These are phyloP conservation scores for Santalum album DNA, from an alignment of 164 flowering plant species.

Conservation along the genomic window DNA sequence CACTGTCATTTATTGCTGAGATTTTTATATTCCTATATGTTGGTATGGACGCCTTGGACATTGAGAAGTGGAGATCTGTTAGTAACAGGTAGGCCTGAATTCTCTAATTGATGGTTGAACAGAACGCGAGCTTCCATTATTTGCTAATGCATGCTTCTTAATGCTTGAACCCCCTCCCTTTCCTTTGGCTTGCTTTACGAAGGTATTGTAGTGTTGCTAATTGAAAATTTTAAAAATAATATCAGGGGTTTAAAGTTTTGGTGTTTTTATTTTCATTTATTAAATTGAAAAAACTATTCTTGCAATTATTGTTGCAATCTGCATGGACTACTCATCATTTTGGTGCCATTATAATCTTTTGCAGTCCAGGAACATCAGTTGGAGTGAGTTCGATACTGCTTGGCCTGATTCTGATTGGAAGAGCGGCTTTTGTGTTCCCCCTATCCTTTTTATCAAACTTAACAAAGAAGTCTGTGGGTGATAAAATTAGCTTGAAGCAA, in stretches of 20 bases:
- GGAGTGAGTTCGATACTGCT: slow-evolving; percentile 35
- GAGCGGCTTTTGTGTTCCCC: slow-evolving; percentile 49
- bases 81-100: slow-evolving; percentile 20
- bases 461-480: slow-evolving; percentile 17
- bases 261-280: neutral
- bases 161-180: neutral
- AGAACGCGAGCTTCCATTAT: neutral
- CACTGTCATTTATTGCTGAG: slow-evolving; percentile 41
- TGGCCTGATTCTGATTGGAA: slow-evolving; percentile 33
- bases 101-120: neutral
- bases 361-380: slow-evolving; percentile 44
- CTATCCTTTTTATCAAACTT: slow-evolving; percentile 34
- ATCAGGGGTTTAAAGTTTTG: too few relatives aligned
- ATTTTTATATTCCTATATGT: slow-evolving; percentile 47
- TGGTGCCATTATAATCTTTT: slow-evolving; percentile 3
- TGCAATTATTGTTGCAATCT: neutral
- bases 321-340: neutral
- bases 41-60: slow-evolving; percentile 54
- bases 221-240: too few relatives aligned
- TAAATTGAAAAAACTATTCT: too few relatives aligned
- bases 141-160: neutral
- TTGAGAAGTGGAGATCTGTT: slow-evolving; percentile 42
- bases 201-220: too few relatives aligned
- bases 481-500: slow-evolving; percentile 30
- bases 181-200: too few relatives aligned